phyloP scores from a whole-genome alignment of 805 yeast species.

The Metschnikowia similis region DNA sequence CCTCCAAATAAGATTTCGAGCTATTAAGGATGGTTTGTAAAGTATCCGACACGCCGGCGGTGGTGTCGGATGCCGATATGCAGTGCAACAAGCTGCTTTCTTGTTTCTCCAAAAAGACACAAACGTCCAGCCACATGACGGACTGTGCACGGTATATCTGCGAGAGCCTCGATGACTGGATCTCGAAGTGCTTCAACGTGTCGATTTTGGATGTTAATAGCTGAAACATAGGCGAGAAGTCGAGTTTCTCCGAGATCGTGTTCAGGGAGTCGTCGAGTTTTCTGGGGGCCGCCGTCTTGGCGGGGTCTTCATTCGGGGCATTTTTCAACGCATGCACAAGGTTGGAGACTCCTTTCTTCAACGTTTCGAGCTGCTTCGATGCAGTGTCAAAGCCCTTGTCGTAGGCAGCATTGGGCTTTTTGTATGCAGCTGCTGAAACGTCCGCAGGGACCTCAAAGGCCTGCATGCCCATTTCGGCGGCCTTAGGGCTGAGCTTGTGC shows the following conservation, averaged over 20 bases:
- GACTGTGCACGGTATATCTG: slow-evolving; percentile 26
- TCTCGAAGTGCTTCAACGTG: slow-evolving; percentile 24
- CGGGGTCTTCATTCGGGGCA: not conserved
- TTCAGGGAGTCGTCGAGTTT: slow-evolving; percentile 32
- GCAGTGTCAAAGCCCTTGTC: slow-evolving; percentile 36
- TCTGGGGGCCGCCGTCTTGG: not conserved
- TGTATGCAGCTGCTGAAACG: not conserved
- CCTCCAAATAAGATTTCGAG: not conserved
- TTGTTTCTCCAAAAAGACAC: slow-evolving; percentile 18
- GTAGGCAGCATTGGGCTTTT: slow-evolving; percentile 22
- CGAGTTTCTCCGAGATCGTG: slow-evolving; percentile 30
- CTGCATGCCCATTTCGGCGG: not conserved
- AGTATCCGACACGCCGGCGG: not conserved
- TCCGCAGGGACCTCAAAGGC: slow-evolving; percentile 2
- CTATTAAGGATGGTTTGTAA: slow-evolving; percentile 2
- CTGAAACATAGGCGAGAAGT: slow-evolving; percentile 30
- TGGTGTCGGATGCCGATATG: not conserved
- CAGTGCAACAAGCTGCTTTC: slow-evolving; percentile 23
- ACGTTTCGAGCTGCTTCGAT: slow-evolving; percentile 21
- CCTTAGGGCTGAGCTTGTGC: not conserved
- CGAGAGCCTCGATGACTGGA: slow-evolving; percentile 23
- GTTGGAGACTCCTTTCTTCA: slow-evolving; percentile 15
- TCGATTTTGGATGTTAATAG: slow-evolving; percentile 27
- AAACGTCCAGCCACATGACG: slow-evolving; percentile 26
- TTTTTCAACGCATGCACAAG: slow-evolving; percentile 4